Evolutionary conservation across 1,139 yeast genomes (phyloP).

Genomic region (Geotrichum histeridarum): DNA sequence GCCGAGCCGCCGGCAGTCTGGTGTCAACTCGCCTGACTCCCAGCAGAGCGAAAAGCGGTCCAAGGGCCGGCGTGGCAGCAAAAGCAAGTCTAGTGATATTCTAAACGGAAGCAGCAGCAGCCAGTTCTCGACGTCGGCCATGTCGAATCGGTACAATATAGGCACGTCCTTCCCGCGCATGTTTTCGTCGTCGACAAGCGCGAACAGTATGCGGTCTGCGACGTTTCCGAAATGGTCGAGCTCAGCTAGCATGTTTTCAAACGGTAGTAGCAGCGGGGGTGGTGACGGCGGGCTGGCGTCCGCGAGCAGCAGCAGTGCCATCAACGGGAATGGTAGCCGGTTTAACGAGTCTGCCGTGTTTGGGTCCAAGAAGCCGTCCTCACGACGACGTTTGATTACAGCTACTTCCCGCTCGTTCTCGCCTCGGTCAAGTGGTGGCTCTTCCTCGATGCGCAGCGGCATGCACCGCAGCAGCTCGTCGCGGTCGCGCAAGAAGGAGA

Average conservation of each 20-base stretch:
- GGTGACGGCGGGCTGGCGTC: neutral
- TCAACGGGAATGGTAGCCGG: constrained; percentile 10
- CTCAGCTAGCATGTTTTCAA: neutral
- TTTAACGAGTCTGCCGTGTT: constrained; percentile 29
- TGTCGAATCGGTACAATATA: constrained; percentile 1
- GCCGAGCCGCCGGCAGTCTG: neutral
- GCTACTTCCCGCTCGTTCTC: neutral
- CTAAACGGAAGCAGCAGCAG: constrained; percentile 1
- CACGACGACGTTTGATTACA: neutral
- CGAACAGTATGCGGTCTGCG: neutral
- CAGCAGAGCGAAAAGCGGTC: neutral
- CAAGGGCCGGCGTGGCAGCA: constrained; percentile 23
- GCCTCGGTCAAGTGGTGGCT: neutral
- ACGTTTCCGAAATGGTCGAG: constrained; percentile 2
- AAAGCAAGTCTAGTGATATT: constrained; percentile 18
- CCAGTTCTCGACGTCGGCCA: neutral
- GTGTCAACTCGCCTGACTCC: constrained; percentile 1
- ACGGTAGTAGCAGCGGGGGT: neutral
- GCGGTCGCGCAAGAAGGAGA: constrained; percentile 6
- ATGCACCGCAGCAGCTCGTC: constrained; percentile 8
- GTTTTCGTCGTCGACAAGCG: constrained; percentile 8
- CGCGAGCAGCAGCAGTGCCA: neutral
- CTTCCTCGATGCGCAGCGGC: constrained; percentile 11
- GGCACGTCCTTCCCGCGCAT: constrained; percentile 10
- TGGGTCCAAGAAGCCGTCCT: constrained; percentile 2